These are phyloP conservation scores for Kitagawia praeruptora DNA, from an alignment of 129 eudicot species.

Conservation along the genomic window DNA sequence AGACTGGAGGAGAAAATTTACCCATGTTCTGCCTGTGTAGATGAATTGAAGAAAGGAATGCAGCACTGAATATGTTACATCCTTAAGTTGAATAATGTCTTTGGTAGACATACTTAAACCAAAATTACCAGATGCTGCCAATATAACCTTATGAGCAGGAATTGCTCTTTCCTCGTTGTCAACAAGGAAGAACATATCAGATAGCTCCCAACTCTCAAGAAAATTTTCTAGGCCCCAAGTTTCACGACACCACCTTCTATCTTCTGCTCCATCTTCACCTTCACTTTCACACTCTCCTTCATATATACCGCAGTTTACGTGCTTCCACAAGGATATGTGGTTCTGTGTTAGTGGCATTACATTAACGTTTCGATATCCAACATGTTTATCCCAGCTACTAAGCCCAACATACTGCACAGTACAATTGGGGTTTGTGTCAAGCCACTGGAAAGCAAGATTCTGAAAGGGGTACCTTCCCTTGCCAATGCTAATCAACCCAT, in stretches of 20 bases:
- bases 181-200: conserved; percentile 70
- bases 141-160: conserved; percentile 79
- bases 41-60: conserved; percentile 71
- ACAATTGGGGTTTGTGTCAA: conserved; percentile 81
- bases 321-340: conserved; percentile 87
- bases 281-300: conserved; percentile 51
- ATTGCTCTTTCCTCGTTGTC: conserved; percentile 66
- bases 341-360: conserved; percentile 77
- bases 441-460: conserved; percentile 91
- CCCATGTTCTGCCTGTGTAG: conserved; percentile 77
- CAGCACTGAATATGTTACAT: conserved; percentile 50
- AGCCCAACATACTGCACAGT: conserved; percentile 94
- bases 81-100: conserved; percentile 50
- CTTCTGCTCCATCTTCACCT: conserved; percentile 42
- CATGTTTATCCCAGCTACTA: conserved; percentile 98
- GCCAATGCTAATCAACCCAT: conserved; percentile 88
- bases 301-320: conserved; percentile 57
- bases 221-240: conserved; percentile 62
- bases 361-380: conserved; percentile 85
- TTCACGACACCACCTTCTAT: conserved; percentile 43
- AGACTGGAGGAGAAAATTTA: conserved; percentile 18
- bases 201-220: conserved; percentile 89
- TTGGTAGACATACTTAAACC: conserved; percentile 34
- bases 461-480: conserved; percentile 96
- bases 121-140: conserved; percentile 71